Percentiles rank a stretch among this genome's conserved stretches.
Evolutionary conservation across 164 flowering plant species (phyloP).

Genomic region (Pachysandra terminalis): DNA sequence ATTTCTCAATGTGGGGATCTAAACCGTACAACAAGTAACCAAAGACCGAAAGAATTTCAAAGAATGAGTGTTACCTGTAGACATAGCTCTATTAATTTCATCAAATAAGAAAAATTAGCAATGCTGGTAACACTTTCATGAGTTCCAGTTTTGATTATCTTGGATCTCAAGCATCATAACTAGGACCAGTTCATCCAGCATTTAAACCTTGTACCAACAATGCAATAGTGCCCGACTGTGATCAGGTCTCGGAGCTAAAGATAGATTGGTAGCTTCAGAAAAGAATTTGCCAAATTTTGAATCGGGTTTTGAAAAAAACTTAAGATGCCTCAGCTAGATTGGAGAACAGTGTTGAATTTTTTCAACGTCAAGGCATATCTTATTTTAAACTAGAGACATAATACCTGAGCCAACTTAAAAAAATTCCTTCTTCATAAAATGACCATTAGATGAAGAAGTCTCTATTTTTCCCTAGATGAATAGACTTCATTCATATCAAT

Average conservation of each 20-base stretch:
- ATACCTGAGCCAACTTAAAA: background rate
- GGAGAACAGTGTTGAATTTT: background rate
- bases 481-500: background rate
- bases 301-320: too few species aligned
- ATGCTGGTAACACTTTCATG: background rate
- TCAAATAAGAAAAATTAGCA: background rate
- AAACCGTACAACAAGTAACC: background rate
- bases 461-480: too few species aligned
- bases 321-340: background rate
- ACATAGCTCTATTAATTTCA: background rate
- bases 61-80: background rate
- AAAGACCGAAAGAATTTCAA: too few species aligned
- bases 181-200: background rate
- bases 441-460: background rate
- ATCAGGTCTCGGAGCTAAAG: too few species aligned
- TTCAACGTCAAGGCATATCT: background rate
- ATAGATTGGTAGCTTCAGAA: too few species aligned
- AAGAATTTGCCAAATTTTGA: too few species aligned
- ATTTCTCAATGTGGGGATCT: background rate
- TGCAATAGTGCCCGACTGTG: too few species aligned
- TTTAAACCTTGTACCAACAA: background rate
- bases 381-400: background rate
- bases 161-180: background rate
- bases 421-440: background rate
- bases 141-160: background rate